phyloP scores from a whole-genome alignment of 129 eudicot genomes.

The Daucus carota region DH1_v3.0 NC_030382.2:32731001-32731500 shows the following conservation, averaged over 20 bases:
- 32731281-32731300: slow-evolving; percentile 16
- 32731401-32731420: not conserved
- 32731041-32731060: slow-evolving; percentile 71
- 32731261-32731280: not conserved
- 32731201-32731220: slow-evolving; percentile 65
- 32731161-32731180: not conserved
- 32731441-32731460: not conserved
- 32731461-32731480: not conserved
- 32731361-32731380: not conserved
- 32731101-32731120: slow-evolving; percentile 79
- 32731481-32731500: not conserved
- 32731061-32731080: slow-evolving; percentile 83
- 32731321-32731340: not conserved
- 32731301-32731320: slow-evolving; percentile 12
- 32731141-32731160: not conserved
- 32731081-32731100: slow-evolving; percentile 72
- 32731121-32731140: not conserved
- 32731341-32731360: not conserved
- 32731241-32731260: slow-evolving; percentile 80
- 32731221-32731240: slow-evolving; percentile 63
- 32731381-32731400: not conserved
- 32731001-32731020: slow-evolving; percentile 98
- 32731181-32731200: not conserved
- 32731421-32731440: not conserved
- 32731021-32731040: slow-evolving; percentile 85